Evolutionary conservation across 225 moss, liverwort and hornwort species (phyloP), one percentile per base, ranked within the genome.

Genomic region (Bryoerythrophyllum caledonicum): DNA sequence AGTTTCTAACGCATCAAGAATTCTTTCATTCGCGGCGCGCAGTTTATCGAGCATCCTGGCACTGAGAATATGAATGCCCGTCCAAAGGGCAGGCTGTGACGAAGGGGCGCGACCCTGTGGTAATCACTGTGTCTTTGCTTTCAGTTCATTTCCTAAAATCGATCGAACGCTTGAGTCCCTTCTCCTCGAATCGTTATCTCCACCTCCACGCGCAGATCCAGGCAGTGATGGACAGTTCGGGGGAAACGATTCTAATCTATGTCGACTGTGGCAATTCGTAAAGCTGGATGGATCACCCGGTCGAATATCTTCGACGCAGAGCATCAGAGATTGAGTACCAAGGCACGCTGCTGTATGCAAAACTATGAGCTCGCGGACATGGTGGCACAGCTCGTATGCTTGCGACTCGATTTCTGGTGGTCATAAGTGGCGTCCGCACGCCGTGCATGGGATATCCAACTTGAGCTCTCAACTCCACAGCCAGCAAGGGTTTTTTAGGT

Each of bases 21-120:
- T n/a, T n/a, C n/a, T n/a, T n/a, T n/a, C n/a, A 13, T 60, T 46
- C 46, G 46, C 4, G 72, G 46, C 46, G 28, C 5, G 30, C 1
- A 60, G 2, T 46, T 13, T 23, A 52, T 25, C 51, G 8, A 25
- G 11, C 73, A 51, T 34, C 10, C 61, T 7, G 7, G 30, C 61
- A 32, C 46, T 48, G 16, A 61, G 16, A 6, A 24, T 35, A 15
- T 15, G 8, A 71, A 28, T 19, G 6, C 40, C 10, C 46, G 26
- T 68, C 68, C 68, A 76, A 69, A 11, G 49, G 67, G 30, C 48
- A 67, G 21, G 59, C 32, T 32, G 59, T 58, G 46, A 37, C 21
- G 68, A 76, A 19, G 12, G 37, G 76, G 27, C 15, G 38, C 68
- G 52, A 76, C 76, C 15, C n/a, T 76, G 26, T 60, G 44, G 25